phyloP scores from a whole-genome alignment of 495 filamentous ascomycete species.

The Pyronema omphalodes region DNA sequence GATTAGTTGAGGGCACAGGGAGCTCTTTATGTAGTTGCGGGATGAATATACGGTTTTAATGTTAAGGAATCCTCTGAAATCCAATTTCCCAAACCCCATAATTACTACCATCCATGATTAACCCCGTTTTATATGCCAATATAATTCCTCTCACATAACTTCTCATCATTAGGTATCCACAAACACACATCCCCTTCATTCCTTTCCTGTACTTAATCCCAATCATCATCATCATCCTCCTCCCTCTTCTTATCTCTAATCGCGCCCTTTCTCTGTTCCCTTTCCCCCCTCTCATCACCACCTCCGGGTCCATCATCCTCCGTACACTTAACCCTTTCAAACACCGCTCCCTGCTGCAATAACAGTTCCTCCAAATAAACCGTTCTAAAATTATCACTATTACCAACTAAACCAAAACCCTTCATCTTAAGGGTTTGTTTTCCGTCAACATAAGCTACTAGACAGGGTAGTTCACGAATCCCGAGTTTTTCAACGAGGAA shows the following conservation, averaged over 20 bases:
- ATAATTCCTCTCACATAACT: too few relatives aligned
- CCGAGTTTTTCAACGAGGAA: slow-evolving; percentile 55
- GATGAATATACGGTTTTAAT: too few relatives aligned
- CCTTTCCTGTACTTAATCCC: slow-evolving; percentile 40
- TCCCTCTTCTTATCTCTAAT: slow-evolving; percentile 23
- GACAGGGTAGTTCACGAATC: slow-evolving; percentile 53
- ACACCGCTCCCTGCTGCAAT: slow-evolving; percentile 34
- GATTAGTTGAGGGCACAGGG: too few relatives aligned
- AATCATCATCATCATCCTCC: slow-evolving; percentile 43
- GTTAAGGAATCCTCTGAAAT: too few relatives aligned
- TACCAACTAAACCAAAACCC: slow-evolving; percentile 54
- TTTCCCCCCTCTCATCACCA: slow-evolving; percentile 23
- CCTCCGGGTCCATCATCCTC: slow-evolving; percentile 27
- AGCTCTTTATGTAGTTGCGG: too few relatives aligned
- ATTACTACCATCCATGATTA: too few relatives aligned
- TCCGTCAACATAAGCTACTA: slow-evolving; percentile 55
- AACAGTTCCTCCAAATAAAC: slow-evolving; percentile 45
- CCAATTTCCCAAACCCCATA: too few relatives aligned
- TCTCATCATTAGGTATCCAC: too few relatives aligned
- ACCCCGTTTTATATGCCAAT: too few relatives aligned
- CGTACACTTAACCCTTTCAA: slow-evolving; percentile 36
- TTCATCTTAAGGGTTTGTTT: slow-evolving; percentile 47
- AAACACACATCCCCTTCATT: neutral
- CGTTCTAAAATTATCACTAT: slow-evolving; percentile 45
- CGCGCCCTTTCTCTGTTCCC: neutral